Percentiles rank a stretch among this genome's conserved stretches.
phyloP scores from a whole-genome alignment of 768 basidiomycete genomes.

The Lyophyllum atratum region DNA sequence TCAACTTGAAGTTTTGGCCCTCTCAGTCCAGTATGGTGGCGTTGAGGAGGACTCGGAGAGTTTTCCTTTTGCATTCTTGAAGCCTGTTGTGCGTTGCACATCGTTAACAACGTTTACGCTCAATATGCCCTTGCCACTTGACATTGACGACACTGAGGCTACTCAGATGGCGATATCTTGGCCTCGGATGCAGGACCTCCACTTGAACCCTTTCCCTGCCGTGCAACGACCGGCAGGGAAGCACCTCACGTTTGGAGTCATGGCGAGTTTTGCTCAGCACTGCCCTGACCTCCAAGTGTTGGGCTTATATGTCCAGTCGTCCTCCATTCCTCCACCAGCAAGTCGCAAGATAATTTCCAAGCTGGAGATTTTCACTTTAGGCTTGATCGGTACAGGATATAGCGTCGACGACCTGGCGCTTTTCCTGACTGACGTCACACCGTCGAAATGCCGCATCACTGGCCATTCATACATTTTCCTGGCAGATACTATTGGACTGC shows the following conservation, averaged over 20 bases:
- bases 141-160: conserved; percentile 9
- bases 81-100: conserved; percentile 8
- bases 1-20: conserved; percentile 1
- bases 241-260: neutral
- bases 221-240: neutral
- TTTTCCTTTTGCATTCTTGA: conserved; percentile 6
- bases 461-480: neutral
- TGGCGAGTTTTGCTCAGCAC: neutral
- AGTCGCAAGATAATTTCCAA: neutral
- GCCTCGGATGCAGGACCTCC: neutral
- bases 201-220: neutral
- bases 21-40: neutral
- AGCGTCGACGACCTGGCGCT: conserved; percentile 3
- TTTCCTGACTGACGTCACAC: conserved; percentile 4
- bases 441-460: neutral
- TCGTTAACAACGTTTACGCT: conserved; percentile 6
- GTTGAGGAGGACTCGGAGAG: neutral
- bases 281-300: conserved; percentile 1
- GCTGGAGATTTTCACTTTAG: neutral
- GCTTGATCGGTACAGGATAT: neutral
- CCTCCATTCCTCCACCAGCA: neutral
- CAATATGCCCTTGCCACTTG: conserved; percentile 1
- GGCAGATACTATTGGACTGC: neutral
- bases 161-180: conserved; percentile 5
- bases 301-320: conserved; percentile 2